phyloP scores from a whole-genome alignment of 768 basidiomycete species.

The Favolaschia claudopus region DNA sequence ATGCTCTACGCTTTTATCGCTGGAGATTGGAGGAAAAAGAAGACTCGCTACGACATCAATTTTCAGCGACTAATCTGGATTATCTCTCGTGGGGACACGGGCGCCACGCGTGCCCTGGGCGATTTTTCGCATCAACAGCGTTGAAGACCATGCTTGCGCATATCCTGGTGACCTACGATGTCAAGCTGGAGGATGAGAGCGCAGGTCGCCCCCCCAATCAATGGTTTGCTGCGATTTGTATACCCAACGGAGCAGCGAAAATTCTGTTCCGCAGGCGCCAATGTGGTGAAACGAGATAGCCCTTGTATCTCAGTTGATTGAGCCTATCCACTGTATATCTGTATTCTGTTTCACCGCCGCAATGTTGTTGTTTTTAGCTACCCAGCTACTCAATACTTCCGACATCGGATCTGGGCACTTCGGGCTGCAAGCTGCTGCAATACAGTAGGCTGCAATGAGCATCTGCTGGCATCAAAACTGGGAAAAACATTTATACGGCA shows the following conservation, averaged over 20 bases:
- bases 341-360: too few relatives aligned
- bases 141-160: slow-evolving; percentile 51
- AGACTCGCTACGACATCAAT: slow-evolving; percentile 39
- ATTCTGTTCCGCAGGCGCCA: slow-evolving; percentile 43
- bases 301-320: too few relatives aligned
- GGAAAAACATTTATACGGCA: too few relatives aligned
- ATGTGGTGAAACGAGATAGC: background rate
- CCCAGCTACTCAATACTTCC: too few relatives aligned
- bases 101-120: slow-evolving; percentile 45
- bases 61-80: slow-evolving; percentile 37
- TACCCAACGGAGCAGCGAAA: slow-evolving; percentile 43
- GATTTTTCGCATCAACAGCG: slow-evolving; percentile 55
- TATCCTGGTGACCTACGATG: slow-evolving; percentile 48
- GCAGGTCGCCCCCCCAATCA: slow-evolving; percentile 12
- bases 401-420: too few relatives aligned
- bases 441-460: too few relatives aligned
- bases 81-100: slow-evolving; percentile 51
- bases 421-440: too few relatives aligned
- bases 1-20: slow-evolving; percentile 56
- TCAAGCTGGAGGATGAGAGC: slow-evolving; percentile 40
- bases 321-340: too few relatives aligned
- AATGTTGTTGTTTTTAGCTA: too few relatives aligned
- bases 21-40: slow-evolving; percentile 44
- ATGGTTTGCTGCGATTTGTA: slow-evolving; percentile 22
- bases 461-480: too few relatives aligned